Base-by-base conservation (phyloP, 2,329 filamentous ascomycete species). In the Capronia epimyces region DNA sequence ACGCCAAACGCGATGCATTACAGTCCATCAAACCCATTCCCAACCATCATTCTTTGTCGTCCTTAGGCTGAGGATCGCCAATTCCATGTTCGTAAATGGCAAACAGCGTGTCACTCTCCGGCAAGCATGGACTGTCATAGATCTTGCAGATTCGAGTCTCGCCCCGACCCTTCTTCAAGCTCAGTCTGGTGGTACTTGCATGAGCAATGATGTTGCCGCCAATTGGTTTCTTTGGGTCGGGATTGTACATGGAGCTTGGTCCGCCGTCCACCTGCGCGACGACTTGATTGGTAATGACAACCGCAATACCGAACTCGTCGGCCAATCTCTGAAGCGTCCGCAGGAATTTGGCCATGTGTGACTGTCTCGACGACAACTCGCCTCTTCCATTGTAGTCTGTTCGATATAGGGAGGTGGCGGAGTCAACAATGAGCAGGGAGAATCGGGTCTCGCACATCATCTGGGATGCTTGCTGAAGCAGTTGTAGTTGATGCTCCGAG, bases 381-480 rank as follows among this genome's bases (percentile, higher is more conserved):
- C 93, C 94, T 69, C 93, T 86, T n/a, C 93, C 93, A 57, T 89
- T 82, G 70, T 97, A 98, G 65, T 98, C 93, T 0, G 93, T 98
- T 60, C 93, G 83, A 70, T 98, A 98, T 2, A 98, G 79, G 1
- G 91, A 86, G 0, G 93, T 98, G 12, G 94, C 94, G 50, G 89
- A 95, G 71, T 98, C 93, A 50, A 98, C 93, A 43, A 98, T 83
- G 43, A 98, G 82, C 7, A 98, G 79, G 2, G 93, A 97, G 69
- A 98, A 98, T 3, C 93, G 83, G 0, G 93, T 98, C 73, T 98
- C 94, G 51, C 90, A 96, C 94, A 98, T 98, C 93, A 98, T 98
- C 56, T 89, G 83, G 1, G 93, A 86, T 2, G 93, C 94, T 69
- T 97, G 91, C 63, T 93, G 93, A 56, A 98, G 82, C 6, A 98